Evolutionary conservation across 2,329 filamentous ascomycete genomes (phyloP).

Genomic region (Dichotomopilus funicola): DNA sequence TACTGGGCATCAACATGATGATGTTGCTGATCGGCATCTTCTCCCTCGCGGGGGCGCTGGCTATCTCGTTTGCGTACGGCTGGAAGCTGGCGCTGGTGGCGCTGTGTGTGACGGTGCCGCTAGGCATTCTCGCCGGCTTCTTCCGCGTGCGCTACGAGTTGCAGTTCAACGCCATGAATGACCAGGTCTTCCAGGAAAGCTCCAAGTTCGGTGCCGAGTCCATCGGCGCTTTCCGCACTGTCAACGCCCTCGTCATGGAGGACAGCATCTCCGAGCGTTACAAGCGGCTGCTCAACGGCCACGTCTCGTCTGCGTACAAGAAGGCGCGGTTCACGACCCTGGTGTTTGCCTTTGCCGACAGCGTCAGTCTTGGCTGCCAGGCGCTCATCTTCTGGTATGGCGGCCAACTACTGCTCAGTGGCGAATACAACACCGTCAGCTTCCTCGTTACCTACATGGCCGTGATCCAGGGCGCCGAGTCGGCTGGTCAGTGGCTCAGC

Average conservation of each 20-base stretch:
- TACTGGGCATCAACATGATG: slow-evolving; percentile 58
- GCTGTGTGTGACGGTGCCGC: slow-evolving; percentile 52
- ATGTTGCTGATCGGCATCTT: slow-evolving; percentile 58
- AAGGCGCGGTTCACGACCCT: slow-evolving; percentile 57
- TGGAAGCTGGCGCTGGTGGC: slow-evolving; percentile 71
- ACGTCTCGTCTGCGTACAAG: slow-evolving; percentile 53
- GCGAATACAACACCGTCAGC: slow-evolving; percentile 40
- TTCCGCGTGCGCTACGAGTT: slow-evolving; percentile 52
- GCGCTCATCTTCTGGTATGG: slow-evolving; percentile 64
- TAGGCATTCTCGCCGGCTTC: slow-evolving; percentile 42
- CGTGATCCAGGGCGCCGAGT: slow-evolving; percentile 60
- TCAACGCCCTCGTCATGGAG: slow-evolving; percentile 64
- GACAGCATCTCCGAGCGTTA: slow-evolving; percentile 58
- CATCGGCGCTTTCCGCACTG: slow-evolving; percentile 67
- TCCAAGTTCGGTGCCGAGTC: slow-evolving; percentile 70
- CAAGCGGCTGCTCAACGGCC: slow-evolving; percentile 47
- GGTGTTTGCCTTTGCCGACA: slow-evolving; percentile 64
- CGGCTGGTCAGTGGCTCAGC: slow-evolving; percentile 59
- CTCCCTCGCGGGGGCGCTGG: slow-evolving; percentile 56
- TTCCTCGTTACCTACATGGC: slow-evolving; percentile 59
- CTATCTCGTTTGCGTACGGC: slow-evolving; percentile 63
- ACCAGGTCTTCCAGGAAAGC: slow-evolving; percentile 61
- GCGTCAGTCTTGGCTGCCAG: slow-evolving; percentile 55
- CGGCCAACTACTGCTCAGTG: slow-evolving; percentile 44
- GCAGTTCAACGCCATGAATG: slow-evolving; percentile 64